Evolutionary conservation across 352 stramenopile species (phyloP).

Genomic region (Phytophthora sp.): DNA sequence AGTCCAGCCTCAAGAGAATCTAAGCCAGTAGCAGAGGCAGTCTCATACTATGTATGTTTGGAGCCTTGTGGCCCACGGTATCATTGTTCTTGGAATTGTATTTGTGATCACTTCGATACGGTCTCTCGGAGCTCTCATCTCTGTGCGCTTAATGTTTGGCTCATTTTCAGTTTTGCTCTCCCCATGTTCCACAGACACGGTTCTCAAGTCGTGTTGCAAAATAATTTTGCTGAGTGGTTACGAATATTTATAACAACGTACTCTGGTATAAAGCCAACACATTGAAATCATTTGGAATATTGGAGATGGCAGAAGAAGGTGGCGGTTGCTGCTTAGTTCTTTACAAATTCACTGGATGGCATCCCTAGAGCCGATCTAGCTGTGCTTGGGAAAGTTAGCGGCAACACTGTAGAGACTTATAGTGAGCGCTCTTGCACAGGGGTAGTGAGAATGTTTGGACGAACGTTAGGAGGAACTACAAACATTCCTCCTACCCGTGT

Average conservation of each 20-base stretch:
- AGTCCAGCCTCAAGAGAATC: slow-evolving; percentile 7
- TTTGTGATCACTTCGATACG: slow-evolving; percentile 3
- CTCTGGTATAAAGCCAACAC: slow-evolving; percentile 13
- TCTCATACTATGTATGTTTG: slow-evolving; percentile 20
- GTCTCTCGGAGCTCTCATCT: not conserved
- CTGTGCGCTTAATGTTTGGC: not conserved
- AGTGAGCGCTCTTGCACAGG: slow-evolving; percentile 3
- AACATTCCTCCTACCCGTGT: not conserved
- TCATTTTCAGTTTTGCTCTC: not conserved
- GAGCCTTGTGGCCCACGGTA: slow-evolving; percentile 4
- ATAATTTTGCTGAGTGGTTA: slow-evolving; percentile 11
- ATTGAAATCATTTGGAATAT: slow-evolving; percentile 9
- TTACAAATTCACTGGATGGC: slow-evolving; percentile 7
- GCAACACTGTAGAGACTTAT: not conserved
- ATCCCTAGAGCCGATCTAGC: slow-evolving; percentile 6
- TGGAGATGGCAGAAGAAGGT: slow-evolving; percentile 8
- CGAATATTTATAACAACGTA: slow-evolving; percentile 6
- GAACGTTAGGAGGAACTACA: not conserved
- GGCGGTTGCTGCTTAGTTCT: not conserved
- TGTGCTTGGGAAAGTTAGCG: slow-evolving; percentile 2
- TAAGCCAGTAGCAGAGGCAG: not conserved
- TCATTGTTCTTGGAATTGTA: slow-evolving; percentile 8
- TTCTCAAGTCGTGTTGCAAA: slow-evolving; percentile 1
- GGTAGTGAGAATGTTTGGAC: slow-evolving; percentile 2
- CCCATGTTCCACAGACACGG: not conserved